Evolutionary conservation across 164 flowering plant genomes (phyloP), one percentile per base, ranked within the genome.

Genomic region (Euptelea pleiosperma): DNA sequence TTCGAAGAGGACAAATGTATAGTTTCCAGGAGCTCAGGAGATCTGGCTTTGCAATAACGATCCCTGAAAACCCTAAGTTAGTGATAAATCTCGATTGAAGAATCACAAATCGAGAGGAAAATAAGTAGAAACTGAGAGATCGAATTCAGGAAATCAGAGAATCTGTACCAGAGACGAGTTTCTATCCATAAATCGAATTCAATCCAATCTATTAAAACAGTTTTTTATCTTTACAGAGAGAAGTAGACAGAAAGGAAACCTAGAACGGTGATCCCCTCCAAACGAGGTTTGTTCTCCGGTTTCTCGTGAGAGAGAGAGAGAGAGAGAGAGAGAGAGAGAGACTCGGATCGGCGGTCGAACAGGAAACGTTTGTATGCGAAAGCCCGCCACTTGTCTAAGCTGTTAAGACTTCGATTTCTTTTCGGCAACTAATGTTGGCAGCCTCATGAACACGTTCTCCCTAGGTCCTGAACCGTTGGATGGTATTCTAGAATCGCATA

Each of bases 241-340:
- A 50, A n/a, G 33, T 31, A 50, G 21, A 50, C 1, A n/a, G n/a
- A n/a, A n/a, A n/a, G n/a, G n/a, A n/a, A n/a, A n/a, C n/a, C n/a
- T n/a, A n/a, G n/a, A n/a, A n/a, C n/a, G n/a, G 4, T 3, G 54
- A 50, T 29, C n/a, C 11, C 18, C 52, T 29, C 31, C 6, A 1
- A 26, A 24, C 51, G 51, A 28, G 51, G 31, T 52, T 52, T 52
- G 16, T 0, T 25, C 44, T 37, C 41, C 45, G 44, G 19, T 54
- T 36, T 54, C 58, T 54, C 58, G 58, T 54, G 57, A 54, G 58
- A 52, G 56, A 52, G 57, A 52, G 39, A 36, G 37, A n/a, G n/a
- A n/a, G n/a, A n/a, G n/a, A n/a, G n/a, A n/a, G n/a, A n/a, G n/a
- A n/a, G n/a, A n/a, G n/a, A n/a, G n/a, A n/a, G n/a, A n/a, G 55